phyloP scores from a whole-genome alignment of 306 rosid species.

The Casuarina equisetifolia region DNA sequence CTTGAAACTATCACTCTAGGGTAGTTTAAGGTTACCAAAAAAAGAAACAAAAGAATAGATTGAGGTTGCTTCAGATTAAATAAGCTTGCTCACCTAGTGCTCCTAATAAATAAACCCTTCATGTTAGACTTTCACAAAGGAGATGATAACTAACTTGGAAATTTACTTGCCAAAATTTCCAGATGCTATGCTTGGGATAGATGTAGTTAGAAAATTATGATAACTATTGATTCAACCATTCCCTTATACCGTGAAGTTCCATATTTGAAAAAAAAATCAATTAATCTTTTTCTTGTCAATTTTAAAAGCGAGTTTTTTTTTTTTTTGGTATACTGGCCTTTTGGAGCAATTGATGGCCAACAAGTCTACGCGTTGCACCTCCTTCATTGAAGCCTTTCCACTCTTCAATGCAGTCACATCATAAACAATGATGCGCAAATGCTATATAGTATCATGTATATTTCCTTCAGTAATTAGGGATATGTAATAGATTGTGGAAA shows the following conservation, averaged over 20 bases:
- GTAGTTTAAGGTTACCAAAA: background rate
- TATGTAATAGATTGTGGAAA: background rate
- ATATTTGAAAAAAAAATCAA: background rate
- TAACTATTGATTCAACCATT: background rate
- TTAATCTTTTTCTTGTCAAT: background rate
- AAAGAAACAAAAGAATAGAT: background rate
- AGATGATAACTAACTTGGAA: background rate
- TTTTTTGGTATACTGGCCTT: background rate
- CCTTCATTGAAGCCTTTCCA: background rate
- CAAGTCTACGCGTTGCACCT: background rate
- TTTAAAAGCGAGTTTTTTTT: background rate
- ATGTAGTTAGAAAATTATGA: background rate
- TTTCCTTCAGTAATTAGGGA: constrained; percentile 2
- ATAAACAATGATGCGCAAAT: background rate
- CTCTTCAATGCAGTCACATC: background rate
- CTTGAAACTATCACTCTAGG: background rate
- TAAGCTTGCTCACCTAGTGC: background rate
- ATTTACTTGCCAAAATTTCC: background rate
- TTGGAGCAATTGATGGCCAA: background rate
- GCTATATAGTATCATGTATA: background rate
- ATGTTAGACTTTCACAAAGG: background rate
- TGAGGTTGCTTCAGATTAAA: background rate
- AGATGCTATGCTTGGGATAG: background rate
- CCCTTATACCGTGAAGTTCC: background rate
- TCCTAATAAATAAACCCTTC: background rate